Conservation (phyloP, 257 asterid genomes). For the Solanum lignicaule region DNA sequence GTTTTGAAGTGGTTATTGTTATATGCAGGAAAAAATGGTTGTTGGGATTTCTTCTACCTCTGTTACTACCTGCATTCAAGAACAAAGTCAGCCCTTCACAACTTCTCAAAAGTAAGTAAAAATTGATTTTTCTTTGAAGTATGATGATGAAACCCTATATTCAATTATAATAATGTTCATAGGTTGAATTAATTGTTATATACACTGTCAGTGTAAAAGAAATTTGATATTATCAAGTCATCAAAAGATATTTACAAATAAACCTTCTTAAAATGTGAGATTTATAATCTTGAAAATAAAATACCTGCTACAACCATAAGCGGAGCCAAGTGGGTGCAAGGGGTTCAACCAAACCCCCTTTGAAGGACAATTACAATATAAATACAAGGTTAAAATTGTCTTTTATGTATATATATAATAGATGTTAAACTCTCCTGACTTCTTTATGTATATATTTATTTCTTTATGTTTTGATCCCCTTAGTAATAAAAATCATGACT, state of each 20-base stretch:
- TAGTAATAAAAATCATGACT: too few relatives aligned
- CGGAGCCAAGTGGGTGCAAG: background rate
- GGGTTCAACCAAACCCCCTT: background rate
- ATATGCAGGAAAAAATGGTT: conserved; percentile 41
- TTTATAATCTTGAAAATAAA: background rate
- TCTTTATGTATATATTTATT: background rate
- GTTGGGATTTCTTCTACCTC: conserved; percentile 20
- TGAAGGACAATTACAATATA: background rate
- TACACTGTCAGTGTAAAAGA: background rate
- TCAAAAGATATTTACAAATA: background rate
- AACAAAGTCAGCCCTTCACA: conserved; percentile 27
- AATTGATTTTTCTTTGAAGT: background rate
- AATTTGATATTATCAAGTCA: background rate
- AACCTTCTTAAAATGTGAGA: background rate
- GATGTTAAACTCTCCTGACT: background rate
- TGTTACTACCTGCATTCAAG: conserved; percentile 32
- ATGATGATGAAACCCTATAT: background rate
- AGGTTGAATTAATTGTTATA: background rate
- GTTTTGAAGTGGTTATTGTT: too few relatives aligned
- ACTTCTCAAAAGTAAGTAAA: conserved; percentile 32
- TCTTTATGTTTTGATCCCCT: background rate
- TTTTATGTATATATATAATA: background rate
- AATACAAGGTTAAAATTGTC: background rate
- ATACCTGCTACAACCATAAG: background rate
- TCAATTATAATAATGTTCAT: background rate